A percentile compares a stretch with the other conserved stretches of the same genome.
Evolutionary conservation across 768 basidiomycete species (phyloP).

Genomic region (Tephrocybe sp.): DNA sequence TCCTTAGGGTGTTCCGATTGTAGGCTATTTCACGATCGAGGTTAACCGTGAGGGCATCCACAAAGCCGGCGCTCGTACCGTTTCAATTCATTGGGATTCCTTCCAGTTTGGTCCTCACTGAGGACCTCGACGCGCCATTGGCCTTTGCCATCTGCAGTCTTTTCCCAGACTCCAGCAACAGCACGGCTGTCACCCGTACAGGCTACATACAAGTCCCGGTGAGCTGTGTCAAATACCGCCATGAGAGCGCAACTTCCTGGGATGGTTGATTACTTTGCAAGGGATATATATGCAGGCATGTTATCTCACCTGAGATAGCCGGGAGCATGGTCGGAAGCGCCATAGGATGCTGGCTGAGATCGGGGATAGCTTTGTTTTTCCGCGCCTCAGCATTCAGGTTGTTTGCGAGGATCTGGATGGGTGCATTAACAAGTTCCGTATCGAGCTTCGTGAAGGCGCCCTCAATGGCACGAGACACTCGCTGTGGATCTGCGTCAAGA

Average conservation of each 20-base stretch:
- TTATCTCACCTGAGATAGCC: slow-evolving; percentile 66
- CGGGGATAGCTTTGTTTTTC: slow-evolving; percentile 55
- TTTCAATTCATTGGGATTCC: slow-evolving; percentile 80
- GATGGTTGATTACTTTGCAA: slow-evolving; percentile 12
- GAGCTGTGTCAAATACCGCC: slow-evolving; percentile 83
- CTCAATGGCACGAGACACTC: slow-evolving; percentile 67
- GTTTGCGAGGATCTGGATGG: slow-evolving; percentile 67
- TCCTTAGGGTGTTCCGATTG: slow-evolving; percentile 80
- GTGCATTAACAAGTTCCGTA: slow-evolving; percentile 76
- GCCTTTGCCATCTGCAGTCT: slow-evolving; percentile 60
- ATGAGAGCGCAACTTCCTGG: slow-evolving; percentile 89
- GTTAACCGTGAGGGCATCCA: neutral
- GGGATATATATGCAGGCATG: slow-evolving; percentile 3
- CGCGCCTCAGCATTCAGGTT: slow-evolving; percentile 51
- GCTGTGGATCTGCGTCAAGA: slow-evolving; percentile 43
- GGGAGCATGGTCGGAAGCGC: slow-evolving; percentile 75
- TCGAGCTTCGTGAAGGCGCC: slow-evolving; percentile 84
- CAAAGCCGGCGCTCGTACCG: slow-evolving; percentile 48
- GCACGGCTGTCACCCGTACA: slow-evolving; percentile 93
- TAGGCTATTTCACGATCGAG: slow-evolving; percentile 45
- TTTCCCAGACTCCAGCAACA: slow-evolving; percentile 91
- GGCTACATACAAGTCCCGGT: slow-evolving; percentile 85
- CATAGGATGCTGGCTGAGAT: slow-evolving; percentile 70
- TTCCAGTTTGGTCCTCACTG: slow-evolving; percentile 94
- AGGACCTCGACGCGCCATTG: slow-evolving; percentile 93